A percentile compares a stretch with the other conserved stretches of the same genome.
These are phyloP conservation scores for Aspergillus udagawae DNA, from an alignment of 2,329 filamentous ascomycete genomes.

Conservation along the genomic window DNA sequence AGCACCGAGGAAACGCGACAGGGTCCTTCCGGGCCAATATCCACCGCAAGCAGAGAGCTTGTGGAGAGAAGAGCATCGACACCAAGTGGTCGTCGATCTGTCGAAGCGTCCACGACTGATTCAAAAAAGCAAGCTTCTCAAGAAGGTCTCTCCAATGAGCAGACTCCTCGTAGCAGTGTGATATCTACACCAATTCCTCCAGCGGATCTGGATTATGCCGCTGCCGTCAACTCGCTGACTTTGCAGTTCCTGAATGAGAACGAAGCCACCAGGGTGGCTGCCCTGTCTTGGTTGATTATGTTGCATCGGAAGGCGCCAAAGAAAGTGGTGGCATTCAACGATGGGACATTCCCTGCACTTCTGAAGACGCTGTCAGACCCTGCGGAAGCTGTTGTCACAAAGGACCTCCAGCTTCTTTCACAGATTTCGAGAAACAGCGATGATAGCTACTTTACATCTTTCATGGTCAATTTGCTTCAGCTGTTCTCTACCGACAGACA, in stretches of 20 bases:
- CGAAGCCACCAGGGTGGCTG: slow-evolving; percentile 89
- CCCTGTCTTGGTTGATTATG: slow-evolving; percentile 96
- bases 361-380: slow-evolving; percentile 96
- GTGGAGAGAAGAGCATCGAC: slow-evolving; percentile 43
- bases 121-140: slow-evolving; percentile 27
- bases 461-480: slow-evolving; percentile 95
- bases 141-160: slow-evolving; percentile 29
- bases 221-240: slow-evolving; percentile 88
- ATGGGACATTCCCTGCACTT: slow-evolving; percentile 92
- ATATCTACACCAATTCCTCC: slow-evolving; percentile 45
- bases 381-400: slow-evolving; percentile 90
- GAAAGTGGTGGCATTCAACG: slow-evolving; percentile 92
- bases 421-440: slow-evolving; percentile 97
- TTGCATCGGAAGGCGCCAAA: slow-evolving; percentile 89
- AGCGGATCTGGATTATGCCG: slow-evolving; percentile 85
- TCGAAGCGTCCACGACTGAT: slow-evolving; percentile 26
- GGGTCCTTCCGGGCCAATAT: slow-evolving; percentile 39
- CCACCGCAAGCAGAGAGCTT: slow-evolving; percentile 35
- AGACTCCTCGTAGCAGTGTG: slow-evolving; percentile 45
- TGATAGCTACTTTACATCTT: slow-evolving; percentile 94
- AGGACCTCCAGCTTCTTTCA: slow-evolving; percentile 86
- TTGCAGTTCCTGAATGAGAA: slow-evolving; percentile 94
- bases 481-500: slow-evolving; percentile 92
- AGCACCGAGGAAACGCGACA: slow-evolving; percentile 38
- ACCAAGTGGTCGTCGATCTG: slow-evolving; percentile 23